Base-by-base conservation (phyloP, 345 rosid species). In the Excoecaria cochinchinensis region DNA sequence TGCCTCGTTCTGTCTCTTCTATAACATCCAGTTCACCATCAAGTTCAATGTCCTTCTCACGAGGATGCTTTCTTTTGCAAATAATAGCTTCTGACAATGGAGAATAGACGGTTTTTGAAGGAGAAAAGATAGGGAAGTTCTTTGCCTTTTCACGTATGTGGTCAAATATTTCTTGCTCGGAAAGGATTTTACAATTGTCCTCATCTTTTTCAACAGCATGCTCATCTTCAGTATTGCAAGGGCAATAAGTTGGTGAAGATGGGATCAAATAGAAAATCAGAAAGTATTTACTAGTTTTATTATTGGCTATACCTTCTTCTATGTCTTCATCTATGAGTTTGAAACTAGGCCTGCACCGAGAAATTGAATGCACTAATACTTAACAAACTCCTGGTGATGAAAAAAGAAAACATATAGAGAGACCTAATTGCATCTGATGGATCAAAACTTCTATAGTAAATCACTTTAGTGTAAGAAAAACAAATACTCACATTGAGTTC, bases 101-200 rank as follows among this genome's bases (percentile, higher is more conserved):
- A 58, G 83, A 79, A 36, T 40, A 73, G 57, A 78, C 71, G 61
- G 66, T 71, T 74, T 78, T 83, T 80, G 90, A 79, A 63, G 83
- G 42, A 82, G 69, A 64, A 73, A 90, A 74, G 61, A 75, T 76
- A 60, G 91, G 93, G 75, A 88, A 92, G 57, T 74, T 87, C 82
- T 91, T 95, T 72, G 99, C 89, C 74, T 92, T 95, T 76, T 87
- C 88, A 70, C 89, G 94, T 77, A 92, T 92, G 84, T 87, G 97
- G 67, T 91, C 91, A 79, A 92, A 95, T 75, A 92, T 80, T 51
- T 91, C 86, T 71, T 78, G 81, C 78, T 83, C 88, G 17, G 89
- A 85, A 66, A 88, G 79, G 79, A 90, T 77, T 78, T 74, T 82
- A 76, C 85, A 79, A 55, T 81, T 87, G 24, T 88, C 91, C 22